Conservation (phyloP, 176 grass and related monocot species). For the Puccinellia tenuiflora region DNA sequence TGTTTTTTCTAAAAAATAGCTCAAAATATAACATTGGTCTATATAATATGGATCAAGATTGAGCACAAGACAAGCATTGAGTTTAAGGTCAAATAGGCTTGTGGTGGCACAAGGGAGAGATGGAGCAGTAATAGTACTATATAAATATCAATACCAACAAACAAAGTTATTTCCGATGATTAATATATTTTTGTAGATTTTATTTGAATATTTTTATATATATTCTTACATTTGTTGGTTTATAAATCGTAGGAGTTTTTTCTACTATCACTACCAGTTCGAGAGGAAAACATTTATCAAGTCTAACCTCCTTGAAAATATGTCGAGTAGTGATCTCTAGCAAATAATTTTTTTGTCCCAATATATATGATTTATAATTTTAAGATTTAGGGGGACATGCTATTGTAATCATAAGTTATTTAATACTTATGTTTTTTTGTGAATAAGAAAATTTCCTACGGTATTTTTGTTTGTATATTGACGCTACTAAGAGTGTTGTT, state of each 20-base stretch:
- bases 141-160: no score
- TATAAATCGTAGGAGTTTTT: not conserved
- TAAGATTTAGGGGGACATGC: not conserved
- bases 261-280: not conserved
- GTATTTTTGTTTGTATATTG: not conserved
- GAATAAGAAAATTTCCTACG: not conserved
- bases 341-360: not conserved
- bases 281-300: not conserved
- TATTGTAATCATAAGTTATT: not conserved
- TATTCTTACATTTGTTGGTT: not conserved
- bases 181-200: no score
- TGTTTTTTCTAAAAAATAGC: no score
- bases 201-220: no score
- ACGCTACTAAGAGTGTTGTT: not conserved
- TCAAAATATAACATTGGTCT: no score
- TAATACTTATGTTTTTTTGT: not conserved
- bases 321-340: not conserved
- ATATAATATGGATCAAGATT: no score
- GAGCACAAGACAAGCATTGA: no score
- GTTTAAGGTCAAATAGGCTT: no score
- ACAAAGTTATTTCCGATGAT: no score
- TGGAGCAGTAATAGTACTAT: no score
- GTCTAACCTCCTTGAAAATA: not conserved
- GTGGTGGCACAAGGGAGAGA: no score
- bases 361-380: not conserved